Evolutionary conservation across 495 filamentous ascomycete species (phyloP).

Genomic region (Penicillium atrosanguineum): DNA sequence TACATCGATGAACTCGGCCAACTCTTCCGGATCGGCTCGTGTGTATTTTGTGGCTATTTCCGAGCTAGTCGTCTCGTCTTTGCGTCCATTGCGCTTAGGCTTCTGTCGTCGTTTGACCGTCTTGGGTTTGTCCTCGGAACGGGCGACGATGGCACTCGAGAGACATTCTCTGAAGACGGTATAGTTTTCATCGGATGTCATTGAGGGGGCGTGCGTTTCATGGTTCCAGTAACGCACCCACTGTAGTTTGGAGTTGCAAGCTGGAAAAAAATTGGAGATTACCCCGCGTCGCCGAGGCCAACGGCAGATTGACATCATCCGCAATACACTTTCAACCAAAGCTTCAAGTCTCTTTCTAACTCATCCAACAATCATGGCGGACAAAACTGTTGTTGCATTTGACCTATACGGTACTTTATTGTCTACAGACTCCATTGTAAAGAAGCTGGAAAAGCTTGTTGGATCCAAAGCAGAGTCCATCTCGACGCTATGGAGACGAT

Average conservation of each 20-base stretch:
- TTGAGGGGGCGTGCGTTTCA: slow-evolving; percentile 5
- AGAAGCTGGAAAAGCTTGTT: slow-evolving; percentile 48
- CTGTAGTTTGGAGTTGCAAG: not conserved
- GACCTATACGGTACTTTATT: slow-evolving; percentile 75
- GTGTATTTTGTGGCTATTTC: slow-evolving; percentile 10
- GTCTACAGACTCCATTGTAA: slow-evolving; percentile 64
- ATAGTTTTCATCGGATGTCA: slow-evolving; percentile 53
- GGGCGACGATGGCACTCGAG: slow-evolving; percentile 54
- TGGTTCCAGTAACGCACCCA: not conserved
- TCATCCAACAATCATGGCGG: slow-evolving; percentile 10
- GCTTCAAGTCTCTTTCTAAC: not conserved
- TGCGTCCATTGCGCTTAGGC: slow-evolving; percentile 21
- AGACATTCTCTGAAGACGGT: slow-evolving; percentile 68
- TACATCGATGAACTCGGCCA: slow-evolving; percentile 72
- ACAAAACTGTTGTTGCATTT: slow-evolving; percentile 58
- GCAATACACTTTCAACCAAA: not conserved
- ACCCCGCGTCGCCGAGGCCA: not conserved
- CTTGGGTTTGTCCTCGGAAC: slow-evolving; percentile 43
- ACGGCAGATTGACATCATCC: slow-evolving; percentile 11
- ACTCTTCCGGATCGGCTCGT: slow-evolving; percentile 57
- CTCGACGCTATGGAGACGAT: slow-evolving; percentile 55
- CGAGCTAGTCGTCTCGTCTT: slow-evolving; percentile 9
- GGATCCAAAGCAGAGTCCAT: slow-evolving; percentile 52
- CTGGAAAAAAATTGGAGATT: not conserved
- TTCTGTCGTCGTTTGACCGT: slow-evolving; percentile 46